Percentiles rank a stretch among this genome's conserved stretches.
phyloP scores from a whole-genome alignment of 2,329 filamentous ascomycete species.

The Penicillium hesseltinei region DNA sequence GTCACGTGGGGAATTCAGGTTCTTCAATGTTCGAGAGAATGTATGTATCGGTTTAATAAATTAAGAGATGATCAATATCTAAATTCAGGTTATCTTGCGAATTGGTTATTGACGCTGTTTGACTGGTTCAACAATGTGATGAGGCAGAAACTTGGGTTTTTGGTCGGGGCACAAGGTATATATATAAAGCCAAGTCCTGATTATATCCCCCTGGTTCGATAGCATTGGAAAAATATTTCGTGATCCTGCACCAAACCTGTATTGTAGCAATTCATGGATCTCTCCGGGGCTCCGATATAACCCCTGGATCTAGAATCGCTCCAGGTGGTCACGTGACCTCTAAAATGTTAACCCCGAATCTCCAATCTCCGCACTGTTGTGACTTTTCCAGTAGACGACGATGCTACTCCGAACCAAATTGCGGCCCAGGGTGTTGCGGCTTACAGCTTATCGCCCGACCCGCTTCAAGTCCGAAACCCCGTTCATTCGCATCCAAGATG shows the following conservation, averaged over 20 bases:
- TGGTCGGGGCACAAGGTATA: background rate
- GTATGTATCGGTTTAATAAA: no score
- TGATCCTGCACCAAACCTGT: background rate
- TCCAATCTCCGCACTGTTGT: conserved; percentile 4
- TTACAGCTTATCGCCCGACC: background rate
- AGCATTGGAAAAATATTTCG: background rate
- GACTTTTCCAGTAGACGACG: background rate
- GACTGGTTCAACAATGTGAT: background rate
- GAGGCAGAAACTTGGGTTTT: background rate
- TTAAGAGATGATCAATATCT: background rate
- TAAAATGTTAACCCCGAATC: conserved; percentile 1
- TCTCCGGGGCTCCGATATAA: background rate
- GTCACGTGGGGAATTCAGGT: background rate
- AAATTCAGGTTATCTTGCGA: background rate
- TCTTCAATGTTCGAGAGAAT: background rate
- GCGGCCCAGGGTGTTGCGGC: conserved; percentile 9
- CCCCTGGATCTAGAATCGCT: background rate
- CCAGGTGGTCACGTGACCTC: background rate
- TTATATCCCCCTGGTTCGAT: background rate
- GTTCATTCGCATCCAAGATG: conserved; percentile 71
- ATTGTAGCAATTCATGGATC: background rate
- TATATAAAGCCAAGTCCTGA: background rate
- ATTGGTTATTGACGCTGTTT: background rate
- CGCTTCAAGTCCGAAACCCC: conserved; percentile 40
- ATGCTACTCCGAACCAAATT: conserved; percentile 19